phyloP scores from a whole-genome alignment of 1,139 yeast genomes.

The Taphrina populina region DNA sequence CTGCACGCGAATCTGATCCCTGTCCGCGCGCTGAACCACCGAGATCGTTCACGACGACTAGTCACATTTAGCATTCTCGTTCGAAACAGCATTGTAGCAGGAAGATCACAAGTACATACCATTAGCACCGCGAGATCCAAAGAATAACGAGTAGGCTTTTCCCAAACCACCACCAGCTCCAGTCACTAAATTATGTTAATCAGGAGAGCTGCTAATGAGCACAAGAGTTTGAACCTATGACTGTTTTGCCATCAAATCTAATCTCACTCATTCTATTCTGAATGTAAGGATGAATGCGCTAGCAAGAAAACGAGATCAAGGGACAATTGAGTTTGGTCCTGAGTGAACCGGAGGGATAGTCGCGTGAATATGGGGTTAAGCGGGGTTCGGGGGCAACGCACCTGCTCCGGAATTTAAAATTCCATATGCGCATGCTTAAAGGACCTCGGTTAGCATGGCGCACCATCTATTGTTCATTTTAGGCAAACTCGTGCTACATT shows the following conservation, averaged over 20 bases:
- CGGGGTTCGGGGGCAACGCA: too few species aligned
- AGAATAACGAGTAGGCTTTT: constrained; percentile 78
- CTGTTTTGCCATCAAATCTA: constrained; percentile 41
- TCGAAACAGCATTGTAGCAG: constrained; percentile 61
- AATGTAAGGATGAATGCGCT: too few species aligned
- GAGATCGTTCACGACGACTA: constrained; percentile 77
- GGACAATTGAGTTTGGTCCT: too few species aligned
- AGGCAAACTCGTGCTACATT: too few species aligned
- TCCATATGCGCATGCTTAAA: too few species aligned
- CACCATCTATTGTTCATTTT: too few species aligned
- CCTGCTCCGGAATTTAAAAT: too few species aligned
- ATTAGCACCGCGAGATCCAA: constrained; percentile 80
- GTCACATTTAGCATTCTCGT: background rate
- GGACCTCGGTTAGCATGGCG: too few species aligned
- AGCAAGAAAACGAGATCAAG: too few species aligned
- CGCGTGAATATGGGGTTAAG: too few species aligned
- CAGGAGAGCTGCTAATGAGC: background rate
- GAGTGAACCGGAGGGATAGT: too few species aligned
- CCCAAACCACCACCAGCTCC: constrained; percentile 99
- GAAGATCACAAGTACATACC: constrained; percentile 72
- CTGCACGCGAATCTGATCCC: constrained; percentile 53
- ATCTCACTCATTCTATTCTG: constrained; percentile 39
- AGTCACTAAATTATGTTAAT: constrained; percentile 78
- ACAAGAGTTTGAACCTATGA: constrained; percentile 32
- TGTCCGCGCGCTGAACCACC: constrained; percentile 80